Percentiles rank a stretch among this genome's conserved stretches.
phyloP scores from a whole-genome alignment of 2,329 filamentous ascomycete species.

The Hymenoscyphus albidus region DNA sequence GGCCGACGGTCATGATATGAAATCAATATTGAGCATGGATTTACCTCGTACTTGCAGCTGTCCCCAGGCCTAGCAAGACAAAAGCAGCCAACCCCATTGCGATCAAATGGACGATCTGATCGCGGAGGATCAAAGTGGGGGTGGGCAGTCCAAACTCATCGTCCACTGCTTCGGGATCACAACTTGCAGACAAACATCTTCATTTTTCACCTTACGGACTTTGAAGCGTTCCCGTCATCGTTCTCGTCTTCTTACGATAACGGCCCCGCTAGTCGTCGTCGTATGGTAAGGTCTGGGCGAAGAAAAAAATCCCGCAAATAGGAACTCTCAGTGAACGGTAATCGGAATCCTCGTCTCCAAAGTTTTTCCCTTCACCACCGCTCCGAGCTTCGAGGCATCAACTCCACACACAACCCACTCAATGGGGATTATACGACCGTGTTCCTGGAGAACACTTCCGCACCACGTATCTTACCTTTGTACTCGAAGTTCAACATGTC shows the following conservation, averaged over 20 bases:
- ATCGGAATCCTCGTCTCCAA: slow-evolving; percentile 6
- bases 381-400: too few species aligned
- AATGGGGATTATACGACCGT: too few species aligned
- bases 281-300: not conserved
- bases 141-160: not conserved
- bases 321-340: not conserved
- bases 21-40: not conserved
- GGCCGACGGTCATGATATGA: not conserved
- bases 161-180: not conserved
- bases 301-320: not conserved
- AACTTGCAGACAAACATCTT: not conserved
- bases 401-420: too few species aligned
- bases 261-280: too few species aligned
- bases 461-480: too few species aligned
- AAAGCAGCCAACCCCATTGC: not conserved
- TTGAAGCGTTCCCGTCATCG: too few species aligned
- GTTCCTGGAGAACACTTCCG: too few species aligned
- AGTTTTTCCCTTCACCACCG: not conserved
- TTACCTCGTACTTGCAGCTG: not conserved
- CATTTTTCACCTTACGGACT: too few species aligned
- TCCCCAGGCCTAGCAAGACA: not conserved
- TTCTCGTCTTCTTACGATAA: too few species aligned
- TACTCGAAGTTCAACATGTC: too few species aligned
- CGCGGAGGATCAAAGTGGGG: slow-evolving; percentile 1
- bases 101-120: not conserved